Base-by-base conservation (phyloP, 208 protist species). In the Angomonas deanei region DNA sequence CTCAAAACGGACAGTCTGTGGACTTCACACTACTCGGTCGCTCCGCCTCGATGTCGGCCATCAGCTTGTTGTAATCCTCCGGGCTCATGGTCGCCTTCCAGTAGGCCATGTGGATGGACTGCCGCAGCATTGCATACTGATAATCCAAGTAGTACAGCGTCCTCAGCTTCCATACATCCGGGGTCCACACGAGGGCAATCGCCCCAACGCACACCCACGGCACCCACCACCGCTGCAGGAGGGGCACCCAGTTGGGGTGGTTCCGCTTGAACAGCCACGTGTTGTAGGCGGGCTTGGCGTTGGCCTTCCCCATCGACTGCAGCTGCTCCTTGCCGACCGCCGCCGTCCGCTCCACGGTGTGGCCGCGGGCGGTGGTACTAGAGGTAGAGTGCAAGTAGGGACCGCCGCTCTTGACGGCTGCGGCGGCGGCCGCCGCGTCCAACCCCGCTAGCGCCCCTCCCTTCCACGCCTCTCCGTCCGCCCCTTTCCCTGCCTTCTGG, bases 181-280 rank as follows among this genome's bases (percentile, higher is more conserved):
- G 86, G 0, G 86, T 93, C 83, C 86, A 93, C 13, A 86, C 27
- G 13, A 47, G 56, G 24, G 80, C 56, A 24, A 86, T 28, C 21
- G 47, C 61, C 23, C 80, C 52, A 42, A 69, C 68, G 61, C 86
- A 93, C 19, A 80, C 48, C 73, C 67, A 90, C 19, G 86, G 86
- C 59, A 93, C 79, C 83, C 86, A 93, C 78, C 82, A 85, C 0
- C 86, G 86, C 67, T 93, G 86, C 70, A 93, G 85, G 55, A 93
- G 60, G 32, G 86, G 86, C 19, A 88, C 78, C 81, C 86, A 90
- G 49, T 75, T 75, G 8, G 83, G 82, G 46, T 88, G 80, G 30
- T 78, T 67, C 0, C 70, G 76, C 55, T 87, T 87, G 68, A 92
- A 92, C 10, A 92, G 72, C 82, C 86, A 92, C 66, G 72, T 73